phyloP scores from a whole-genome alignment of 1,139 yeast species.

The Geotrichum citri-aurantii region DNA sequence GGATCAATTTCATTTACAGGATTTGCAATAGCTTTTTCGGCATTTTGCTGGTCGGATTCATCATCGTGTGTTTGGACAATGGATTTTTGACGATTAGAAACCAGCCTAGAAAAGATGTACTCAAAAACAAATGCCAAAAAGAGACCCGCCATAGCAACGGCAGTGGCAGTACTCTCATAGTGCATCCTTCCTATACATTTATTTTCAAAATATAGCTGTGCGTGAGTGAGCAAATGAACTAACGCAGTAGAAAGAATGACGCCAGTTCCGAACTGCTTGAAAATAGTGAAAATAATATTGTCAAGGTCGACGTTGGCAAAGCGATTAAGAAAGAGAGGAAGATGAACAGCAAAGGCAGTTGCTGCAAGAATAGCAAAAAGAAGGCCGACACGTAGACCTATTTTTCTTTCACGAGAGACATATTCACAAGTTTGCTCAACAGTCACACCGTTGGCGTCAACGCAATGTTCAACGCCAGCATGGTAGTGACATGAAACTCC shows the following conservation, averaged over 20 bases:
- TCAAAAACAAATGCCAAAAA: constrained; percentile 37
- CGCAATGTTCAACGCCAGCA: constrained; percentile 42
- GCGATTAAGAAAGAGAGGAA: constrained; percentile 28
- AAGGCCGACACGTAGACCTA: constrained; percentile 34
- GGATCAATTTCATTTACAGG: constrained; percentile 3
- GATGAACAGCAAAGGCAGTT: constrained; percentile 34
- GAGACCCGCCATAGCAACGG: constrained; percentile 38
- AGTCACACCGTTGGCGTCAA: constrained; percentile 24
- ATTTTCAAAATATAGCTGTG: constrained; percentile 50
- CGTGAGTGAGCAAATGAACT: constrained; percentile 77
- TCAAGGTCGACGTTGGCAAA: constrained; percentile 29
- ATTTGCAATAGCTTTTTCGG: not conserved
- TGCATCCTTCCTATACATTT: constrained; percentile 49
- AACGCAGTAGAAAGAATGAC: constrained; percentile 87
- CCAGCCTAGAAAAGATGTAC: constrained; percentile 25
- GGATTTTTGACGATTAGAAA: constrained; percentile 21
- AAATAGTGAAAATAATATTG: constrained; percentile 23
- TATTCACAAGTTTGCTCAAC: constrained; percentile 19
- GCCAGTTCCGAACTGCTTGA: constrained; percentile 71
- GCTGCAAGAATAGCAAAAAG: constrained; percentile 36
- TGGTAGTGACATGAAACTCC: constrained; percentile 36
- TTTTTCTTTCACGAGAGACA: constrained; percentile 32
- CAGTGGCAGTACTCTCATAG: constrained; percentile 36
- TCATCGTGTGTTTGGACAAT: not conserved
- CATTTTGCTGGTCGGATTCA: constrained; percentile 7